A percentile compares a stretch with the other conserved stretches of the same genome.
Evolutionary conservation across 1,284 basidiomycete species (phyloP).

Genomic region (Inonotus hispidus): DNA sequence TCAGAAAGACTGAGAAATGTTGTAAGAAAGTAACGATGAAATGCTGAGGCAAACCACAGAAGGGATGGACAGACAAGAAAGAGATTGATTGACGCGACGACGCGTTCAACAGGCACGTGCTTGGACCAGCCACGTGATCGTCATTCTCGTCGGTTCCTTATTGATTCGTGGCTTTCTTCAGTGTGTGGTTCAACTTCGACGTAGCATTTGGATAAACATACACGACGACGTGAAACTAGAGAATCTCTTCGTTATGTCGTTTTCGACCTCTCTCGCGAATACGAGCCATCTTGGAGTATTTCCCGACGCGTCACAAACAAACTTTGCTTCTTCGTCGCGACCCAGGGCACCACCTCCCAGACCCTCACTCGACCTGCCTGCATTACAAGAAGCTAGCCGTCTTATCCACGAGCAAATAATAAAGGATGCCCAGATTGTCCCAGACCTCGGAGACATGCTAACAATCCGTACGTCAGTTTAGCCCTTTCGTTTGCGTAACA

Average conservation of each 20-base stretch:
- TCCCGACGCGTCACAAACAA: neutral
- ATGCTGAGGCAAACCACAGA: neutral
- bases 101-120: slow-evolving; percentile 1
- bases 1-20: neutral
- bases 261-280: neutral
- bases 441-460: slow-evolving; percentile 65
- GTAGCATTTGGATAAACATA: neutral
- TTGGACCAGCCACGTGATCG: neutral
- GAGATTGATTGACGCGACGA: neutral
- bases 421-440: slow-evolving; percentile 67
- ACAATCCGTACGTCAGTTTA: slow-evolving; percentile 41
- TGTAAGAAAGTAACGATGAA: neutral
- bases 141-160: neutral
- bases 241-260: neutral
- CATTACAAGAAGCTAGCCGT: slow-evolving; percentile 60
- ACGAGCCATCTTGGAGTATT: slow-evolving; percentile 7
- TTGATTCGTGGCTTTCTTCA: neutral
- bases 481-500: neutral
- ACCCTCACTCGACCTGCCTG: slow-evolving; percentile 49
- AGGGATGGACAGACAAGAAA: neutral
- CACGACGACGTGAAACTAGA: neutral
- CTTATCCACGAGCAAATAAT: slow-evolving; percentile 61
- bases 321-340: slow-evolving; percentile 16
- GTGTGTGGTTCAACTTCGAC: neutral
- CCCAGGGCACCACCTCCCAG: slow-evolving; percentile 13